phyloP scores from a whole-genome alignment of 768 basidiomycete species.

The Lactarius tabidus region DNA sequence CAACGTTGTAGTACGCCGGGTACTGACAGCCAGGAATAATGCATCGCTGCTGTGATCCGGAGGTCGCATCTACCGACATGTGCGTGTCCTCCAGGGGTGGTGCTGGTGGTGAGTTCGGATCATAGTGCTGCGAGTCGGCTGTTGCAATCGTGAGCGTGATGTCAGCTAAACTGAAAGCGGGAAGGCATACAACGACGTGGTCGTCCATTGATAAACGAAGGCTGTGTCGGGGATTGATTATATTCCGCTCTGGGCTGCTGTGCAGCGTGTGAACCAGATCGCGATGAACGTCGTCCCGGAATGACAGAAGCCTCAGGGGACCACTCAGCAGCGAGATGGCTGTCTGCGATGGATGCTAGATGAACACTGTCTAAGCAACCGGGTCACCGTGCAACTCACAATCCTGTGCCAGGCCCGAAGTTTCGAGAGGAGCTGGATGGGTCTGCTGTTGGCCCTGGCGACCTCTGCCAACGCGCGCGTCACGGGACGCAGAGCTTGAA shows the following conservation, averaged over 20 bases:
- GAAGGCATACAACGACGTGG: slow-evolving; percentile 1
- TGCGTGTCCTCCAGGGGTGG: neutral
- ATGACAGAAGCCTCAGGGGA: neutral
- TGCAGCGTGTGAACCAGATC: neutral
- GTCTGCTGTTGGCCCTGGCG: neutral
- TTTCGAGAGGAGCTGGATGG: neutral
- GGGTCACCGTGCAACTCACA: neutral
- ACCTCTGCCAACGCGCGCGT: neutral
- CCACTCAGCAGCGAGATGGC: neutral
- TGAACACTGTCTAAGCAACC: neutral
- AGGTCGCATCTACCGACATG: no score
- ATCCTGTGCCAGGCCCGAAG: neutral
- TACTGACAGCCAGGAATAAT: slow-evolving; percentile 7
- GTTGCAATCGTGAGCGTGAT: neutral
- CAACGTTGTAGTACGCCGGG: slow-evolving; percentile 9
- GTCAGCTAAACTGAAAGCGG: neutral
- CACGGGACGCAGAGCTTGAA: neutral
- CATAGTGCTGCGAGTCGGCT: neutral
- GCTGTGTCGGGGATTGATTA: neutral
- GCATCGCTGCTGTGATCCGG: neutral
- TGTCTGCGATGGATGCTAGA: neutral
- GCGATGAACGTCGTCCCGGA: neutral
- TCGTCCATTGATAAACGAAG: neutral
- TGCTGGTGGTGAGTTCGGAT: neutral
- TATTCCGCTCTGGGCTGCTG: neutral